Conservation (phyloP, 1,284 basidiomycete species). For the Rhodotorula sp. region DNA sequence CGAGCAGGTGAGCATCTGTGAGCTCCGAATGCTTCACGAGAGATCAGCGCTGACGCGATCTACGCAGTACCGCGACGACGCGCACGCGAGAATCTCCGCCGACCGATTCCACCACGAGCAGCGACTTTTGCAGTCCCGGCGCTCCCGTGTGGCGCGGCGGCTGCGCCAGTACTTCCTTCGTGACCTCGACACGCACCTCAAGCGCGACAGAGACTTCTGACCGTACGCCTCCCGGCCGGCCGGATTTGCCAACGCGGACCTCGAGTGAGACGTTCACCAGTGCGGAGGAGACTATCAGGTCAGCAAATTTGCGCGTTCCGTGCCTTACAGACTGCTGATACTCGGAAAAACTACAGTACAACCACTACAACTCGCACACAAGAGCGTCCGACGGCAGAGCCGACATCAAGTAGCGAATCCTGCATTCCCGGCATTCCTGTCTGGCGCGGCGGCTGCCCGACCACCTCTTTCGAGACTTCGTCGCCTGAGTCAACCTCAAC, state of each 20-base stretch:
- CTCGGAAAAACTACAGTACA: not conserved
- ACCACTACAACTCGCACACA: not conserved
- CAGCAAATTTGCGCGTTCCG: not conserved
- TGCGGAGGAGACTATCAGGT: not conserved
- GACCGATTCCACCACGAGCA: not conserved
- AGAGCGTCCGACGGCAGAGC: not conserved
- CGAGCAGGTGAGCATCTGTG: too few relatives aligned
- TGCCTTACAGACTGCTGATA: not conserved
- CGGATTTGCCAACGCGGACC: not conserved
- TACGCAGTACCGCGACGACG: not conserved
- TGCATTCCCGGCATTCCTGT: constrained; percentile 1
- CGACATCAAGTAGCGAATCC: not conserved
- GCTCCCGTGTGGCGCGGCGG: not conserved
- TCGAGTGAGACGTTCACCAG: too few relatives aligned
- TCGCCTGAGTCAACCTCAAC: not conserved
- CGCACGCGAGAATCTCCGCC: not conserved
- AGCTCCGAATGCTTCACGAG: too few relatives aligned
- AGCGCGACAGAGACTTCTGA: not conserved
- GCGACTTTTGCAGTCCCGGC: not conserved
- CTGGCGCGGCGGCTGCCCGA: not conserved
- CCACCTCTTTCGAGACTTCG: not conserved
- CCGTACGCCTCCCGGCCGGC: too few relatives aligned
- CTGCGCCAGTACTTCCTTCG: not conserved
- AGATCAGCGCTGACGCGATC: not conserved
- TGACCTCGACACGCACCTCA: not conserved